Conservation (phyloP, 2,329 filamentous ascomycete genomes). For the Leptoxyphium fumago region DNA sequence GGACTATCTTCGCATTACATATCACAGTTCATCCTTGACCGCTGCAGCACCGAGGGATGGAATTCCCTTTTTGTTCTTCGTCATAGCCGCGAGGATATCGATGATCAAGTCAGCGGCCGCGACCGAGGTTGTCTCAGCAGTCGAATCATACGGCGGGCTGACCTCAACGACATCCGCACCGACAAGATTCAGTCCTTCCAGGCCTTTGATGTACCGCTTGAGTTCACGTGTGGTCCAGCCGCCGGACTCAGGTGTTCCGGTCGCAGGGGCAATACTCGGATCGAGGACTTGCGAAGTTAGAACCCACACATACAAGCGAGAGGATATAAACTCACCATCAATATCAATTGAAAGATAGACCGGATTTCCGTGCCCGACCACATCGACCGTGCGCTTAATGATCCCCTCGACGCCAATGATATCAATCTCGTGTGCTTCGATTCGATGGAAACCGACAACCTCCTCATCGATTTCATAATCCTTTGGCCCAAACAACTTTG, state of each 20-base stretch:
- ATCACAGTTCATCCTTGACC: no score
- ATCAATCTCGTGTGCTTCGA: conserved; percentile 60
- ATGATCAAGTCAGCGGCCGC: conserved; percentile 1
- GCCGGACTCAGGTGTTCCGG: conserved; percentile 61
- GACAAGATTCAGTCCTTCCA: conserved; percentile 55
- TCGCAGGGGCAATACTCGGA: conserved; percentile 65
- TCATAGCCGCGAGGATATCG: no score
- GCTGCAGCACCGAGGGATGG: no score
- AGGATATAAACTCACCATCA: conserved; percentile 35
- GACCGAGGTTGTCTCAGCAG: conserved; percentile 61
- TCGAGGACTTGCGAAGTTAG: conserved; percentile 40
- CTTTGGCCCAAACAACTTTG: conserved; percentile 60
- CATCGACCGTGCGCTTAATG: conserved; percentile 59
- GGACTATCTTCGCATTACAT: no score
- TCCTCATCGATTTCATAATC: conserved; percentile 80
- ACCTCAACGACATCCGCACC: conserved; percentile 62
- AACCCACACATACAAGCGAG: no score
- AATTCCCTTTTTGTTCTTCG: no score
- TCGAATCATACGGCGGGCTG: conserved; percentile 57
- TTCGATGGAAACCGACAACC: conserved; percentile 61
- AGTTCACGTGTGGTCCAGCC: conserved; percentile 63
- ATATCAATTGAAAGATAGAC: conserved; percentile 80
- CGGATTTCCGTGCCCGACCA: conserved; percentile 50
- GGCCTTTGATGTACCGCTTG: conserved; percentile 52
- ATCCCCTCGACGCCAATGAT: conserved; percentile 58